These are phyloP conservation scores for Platanthera guangdongensis DNA, from an alignment of 106 monocot genomes.

Conservation along the genomic window DNA sequence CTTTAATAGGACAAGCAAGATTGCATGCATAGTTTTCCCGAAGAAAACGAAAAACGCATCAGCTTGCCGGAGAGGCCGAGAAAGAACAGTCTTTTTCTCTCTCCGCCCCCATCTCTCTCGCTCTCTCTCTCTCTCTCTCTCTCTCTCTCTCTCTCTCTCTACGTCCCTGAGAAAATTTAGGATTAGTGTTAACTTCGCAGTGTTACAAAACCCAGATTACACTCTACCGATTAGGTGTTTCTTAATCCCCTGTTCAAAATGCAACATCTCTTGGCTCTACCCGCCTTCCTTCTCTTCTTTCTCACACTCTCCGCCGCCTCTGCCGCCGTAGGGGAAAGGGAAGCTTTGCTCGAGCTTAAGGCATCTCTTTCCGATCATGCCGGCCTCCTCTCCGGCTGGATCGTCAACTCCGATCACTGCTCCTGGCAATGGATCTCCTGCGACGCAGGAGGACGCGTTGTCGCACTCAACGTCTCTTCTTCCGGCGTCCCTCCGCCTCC, in stretches of 20 bases:
- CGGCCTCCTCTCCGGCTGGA: not conserved
- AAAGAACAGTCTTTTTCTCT: too few relatives aligned
- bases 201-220: not conserved
- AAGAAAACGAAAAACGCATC: too few relatives aligned
- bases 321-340: not conserved
- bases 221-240: not conserved
- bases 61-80: too few relatives aligned
- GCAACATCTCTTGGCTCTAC: not conserved
- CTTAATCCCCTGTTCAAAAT: not conserved
- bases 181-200: not conserved
- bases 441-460: not conserved
- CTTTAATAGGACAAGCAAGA: too few relatives aligned
- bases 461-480: not conserved
- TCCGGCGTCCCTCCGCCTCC: not conserved
- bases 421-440: slow-evolving; percentile 2
- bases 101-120: too few relatives aligned
- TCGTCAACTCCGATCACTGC: not conserved
- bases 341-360: not conserved
- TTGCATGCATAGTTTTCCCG: too few relatives aligned
- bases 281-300: not conserved
- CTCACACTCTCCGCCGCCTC: not conserved
- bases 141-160: too few relatives aligned
- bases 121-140: too few relatives aligned
- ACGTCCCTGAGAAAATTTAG: not conserved
- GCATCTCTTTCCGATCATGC: not conserved